Base-by-base conservation (phyloP, 768 basidiomycete species). In the Gloeostereum incarnatum region DNA sequence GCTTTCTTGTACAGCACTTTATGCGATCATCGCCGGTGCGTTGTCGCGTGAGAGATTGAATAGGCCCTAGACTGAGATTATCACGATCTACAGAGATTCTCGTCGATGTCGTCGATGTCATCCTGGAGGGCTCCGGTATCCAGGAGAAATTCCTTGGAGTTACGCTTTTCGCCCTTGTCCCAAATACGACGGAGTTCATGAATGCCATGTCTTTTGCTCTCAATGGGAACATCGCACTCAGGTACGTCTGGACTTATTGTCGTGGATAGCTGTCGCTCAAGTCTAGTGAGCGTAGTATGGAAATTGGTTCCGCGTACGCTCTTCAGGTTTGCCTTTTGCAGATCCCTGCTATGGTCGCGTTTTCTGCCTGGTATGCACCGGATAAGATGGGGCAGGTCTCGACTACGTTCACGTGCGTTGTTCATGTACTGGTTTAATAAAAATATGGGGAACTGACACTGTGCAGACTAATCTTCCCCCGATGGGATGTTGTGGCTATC, bases 101-200 rank as follows among this genome's bases (percentile, higher is more conserved):
- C 27, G 79, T 98, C 23, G 87, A 94, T 44, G 90, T 97, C 6
- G 93, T 99, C 6, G 96, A 99, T 55, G 85, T 91, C 29, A 79
- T 98, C 8, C 68, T 99, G 16, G 66, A 86, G 48, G 90, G 79
- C 17, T 91, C 90, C 0, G 89, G 89, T 2, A 89, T 98, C 20
- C 88, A 96, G 41, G 96, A 98, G 55, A 99, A 99, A 56, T 93
- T 98, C 69, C 73, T 99, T 21, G 96, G 96, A 36, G 71, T 99
- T 44, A 97, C 92, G 0, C 70, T 99, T 7, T 98, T 99, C 53
- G 96, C 96, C 6, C 74, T 99, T 22, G 93, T 98, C 1, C 96
- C 96, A 3, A 99, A 99, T 54, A 96, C 93, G 3, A 98, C 96
- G 2, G 96, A 99, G 60, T 98, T 99, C 58, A 96, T 96, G 91